Base-by-base conservation (phyloP, 805 yeast species). In the Candida silvatica region DNA sequence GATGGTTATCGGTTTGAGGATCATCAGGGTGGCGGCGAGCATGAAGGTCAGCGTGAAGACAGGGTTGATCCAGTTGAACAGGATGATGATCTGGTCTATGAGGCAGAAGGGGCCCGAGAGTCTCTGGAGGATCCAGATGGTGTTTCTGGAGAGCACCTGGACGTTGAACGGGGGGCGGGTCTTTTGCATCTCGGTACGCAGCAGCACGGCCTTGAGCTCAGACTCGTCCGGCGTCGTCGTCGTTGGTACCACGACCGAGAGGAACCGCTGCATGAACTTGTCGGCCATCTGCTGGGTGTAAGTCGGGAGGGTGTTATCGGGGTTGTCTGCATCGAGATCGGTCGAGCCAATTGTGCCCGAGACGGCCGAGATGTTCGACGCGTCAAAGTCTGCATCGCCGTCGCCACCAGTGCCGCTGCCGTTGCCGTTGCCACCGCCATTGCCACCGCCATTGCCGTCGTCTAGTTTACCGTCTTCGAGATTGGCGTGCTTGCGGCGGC, bases 161-260 rank as follows among this genome's bases (percentile, higher is more conserved):
- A 84, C 73, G 16, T 85, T 77, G 17, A 86, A 55, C 16, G 74
- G 74, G 1, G 94, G 94, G 34, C 94, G 56, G 8, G 64, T 54
- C 40, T 71, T 71, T 38, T 81, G 85, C 39, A 69, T 68, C 31
- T 64, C 71, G n/a, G 75, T 61, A 35, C 95, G 58, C 12, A 65
- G 66, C 31, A 69, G 64, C 17, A 79, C 54, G 4, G 64, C 45
- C 5, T 47, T 45, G 17, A 52, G 34, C 31, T 56, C 54, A 24
- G 56, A 60, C 15, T 65, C 66, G 17, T 66, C 66, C 16, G 66
- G 56, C 15, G 70, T 69, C 3, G 74, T 64, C 0, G 74, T 60
- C 12, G 15, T 25, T 0, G 94, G 92, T 18, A 84, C 61, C 1
- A 87, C 80, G 77, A 83, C 74, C 17, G 76, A 63, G 6, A 85